A percentile compares a stretch with the other conserved stretches of the same genome.
Evolutionary conservation across 805 yeast species (phyloP).

Genomic region (Zygotorulaspora florentina): DNA sequence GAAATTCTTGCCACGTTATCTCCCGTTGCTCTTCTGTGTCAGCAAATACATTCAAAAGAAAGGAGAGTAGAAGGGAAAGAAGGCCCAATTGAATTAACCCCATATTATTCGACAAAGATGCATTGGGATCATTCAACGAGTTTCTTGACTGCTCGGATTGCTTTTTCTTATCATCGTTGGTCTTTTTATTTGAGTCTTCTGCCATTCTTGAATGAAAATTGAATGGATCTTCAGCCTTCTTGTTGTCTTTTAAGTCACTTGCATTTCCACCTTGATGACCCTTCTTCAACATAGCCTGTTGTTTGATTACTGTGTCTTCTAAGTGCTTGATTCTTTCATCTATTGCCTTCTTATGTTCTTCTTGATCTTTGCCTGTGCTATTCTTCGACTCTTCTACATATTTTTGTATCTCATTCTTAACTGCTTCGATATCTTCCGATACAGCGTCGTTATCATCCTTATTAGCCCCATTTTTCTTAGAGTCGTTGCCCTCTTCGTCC

Average conservation of each 20-base stretch:
- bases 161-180: slow-evolving; percentile 15
- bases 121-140: slow-evolving; percentile 32
- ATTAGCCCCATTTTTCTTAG: slow-evolving; percentile 1
- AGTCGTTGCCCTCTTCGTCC: background rate
- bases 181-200: slow-evolving; percentile 14
- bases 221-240: slow-evolving; percentile 14
- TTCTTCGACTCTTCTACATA: slow-evolving; percentile 22
- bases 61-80: slow-evolving; percentile 32
- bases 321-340: slow-evolving; percentile 25
- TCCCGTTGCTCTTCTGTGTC: slow-evolving; percentile 42
- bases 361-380: slow-evolving; percentile 14
- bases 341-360: slow-evolving; percentile 19
- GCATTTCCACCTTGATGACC: slow-evolving; percentile 3
- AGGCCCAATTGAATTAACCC: slow-evolving; percentile 36
- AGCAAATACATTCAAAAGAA: slow-evolving; percentile 31
- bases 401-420: slow-evolving; percentile 24
- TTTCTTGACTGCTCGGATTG: slow-evolving; percentile 14
- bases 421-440: slow-evolving; percentile 25
- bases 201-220: slow-evolving; percentile 16
- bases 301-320: slow-evolving; percentile 25
- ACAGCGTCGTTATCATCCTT: slow-evolving; percentile 16
- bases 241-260: slow-evolving; percentile 1
- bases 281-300: slow-evolving; percentile 14
- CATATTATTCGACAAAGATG: slow-evolving; percentile 31
- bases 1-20: slow-evolving; percentile 89